Percentiles rank a stretch among this genome's conserved stretches.
Conservation (phyloP, 2,329 filamentous ascomycete genomes). For the Ustilaginoidea virens region DNA sequence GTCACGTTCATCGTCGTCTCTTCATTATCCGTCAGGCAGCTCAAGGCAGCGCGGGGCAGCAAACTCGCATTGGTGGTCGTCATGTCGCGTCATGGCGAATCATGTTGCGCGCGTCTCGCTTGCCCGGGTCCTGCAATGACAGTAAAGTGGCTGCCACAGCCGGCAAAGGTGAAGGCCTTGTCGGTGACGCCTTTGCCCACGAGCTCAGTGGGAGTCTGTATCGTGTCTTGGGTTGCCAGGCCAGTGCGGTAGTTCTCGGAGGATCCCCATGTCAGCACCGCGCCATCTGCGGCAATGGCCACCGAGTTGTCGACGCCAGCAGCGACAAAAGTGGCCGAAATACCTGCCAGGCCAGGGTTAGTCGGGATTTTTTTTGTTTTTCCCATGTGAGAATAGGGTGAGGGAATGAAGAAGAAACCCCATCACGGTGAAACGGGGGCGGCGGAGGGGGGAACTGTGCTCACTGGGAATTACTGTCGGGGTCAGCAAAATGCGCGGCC, state of each 20-base stretch:
- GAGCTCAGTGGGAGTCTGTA: slow-evolving; percentile 3
- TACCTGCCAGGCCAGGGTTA: slow-evolving; percentile 3
- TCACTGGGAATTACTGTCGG: slow-evolving; percentile 14
- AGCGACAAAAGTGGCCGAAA: slow-evolving; percentile 22
- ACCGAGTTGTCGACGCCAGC: slow-evolving; percentile 54
- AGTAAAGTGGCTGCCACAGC: slow-evolving; percentile 4
- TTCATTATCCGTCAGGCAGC: no score
- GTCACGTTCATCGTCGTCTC: no score
- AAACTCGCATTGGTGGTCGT: no score
- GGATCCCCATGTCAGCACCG: slow-evolving; percentile 60
- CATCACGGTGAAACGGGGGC: not conserved
- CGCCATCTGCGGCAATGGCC: slow-evolving; percentile 47
- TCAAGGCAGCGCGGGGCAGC: no score
- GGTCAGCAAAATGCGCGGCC: slow-evolving; percentile 3
- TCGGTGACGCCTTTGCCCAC: slow-evolving; percentile 1
- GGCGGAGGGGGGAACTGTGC: no score
- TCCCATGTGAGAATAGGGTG: no score
- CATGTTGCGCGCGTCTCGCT: not conserved
- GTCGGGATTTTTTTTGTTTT: no score
- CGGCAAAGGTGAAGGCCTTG: slow-evolving; percentile 4
- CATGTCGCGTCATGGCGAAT: no score
- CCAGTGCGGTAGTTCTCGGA: slow-evolving; percentile 58
- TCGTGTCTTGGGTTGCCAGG: slow-evolving; percentile 31
- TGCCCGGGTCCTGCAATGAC: slow-evolving; percentile 2
- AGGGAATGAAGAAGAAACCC: no score